A percentile compares a stretch with the other conserved stretches of the same genome.
phyloP scores from a whole-genome alignment of 78 protist genomes.

The Chrysochromulina tobinii region DNA sequence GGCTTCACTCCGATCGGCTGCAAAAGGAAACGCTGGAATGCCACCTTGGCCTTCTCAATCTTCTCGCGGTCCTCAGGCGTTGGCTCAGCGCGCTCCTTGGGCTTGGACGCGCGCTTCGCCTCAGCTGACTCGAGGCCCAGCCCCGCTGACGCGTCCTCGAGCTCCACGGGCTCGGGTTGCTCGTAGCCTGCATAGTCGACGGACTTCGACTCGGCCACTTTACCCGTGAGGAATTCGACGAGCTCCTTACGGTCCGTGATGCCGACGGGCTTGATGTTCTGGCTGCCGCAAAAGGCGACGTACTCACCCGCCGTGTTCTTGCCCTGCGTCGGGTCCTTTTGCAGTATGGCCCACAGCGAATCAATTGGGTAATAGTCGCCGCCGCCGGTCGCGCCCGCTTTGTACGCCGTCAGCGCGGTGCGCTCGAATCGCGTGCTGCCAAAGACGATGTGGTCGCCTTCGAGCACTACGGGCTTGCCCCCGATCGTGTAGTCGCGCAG shows the following conservation, averaged over 20 bases:
- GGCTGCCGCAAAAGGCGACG: not conserved
- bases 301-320: not conserved
- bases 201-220: not conserved
- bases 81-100: no score
- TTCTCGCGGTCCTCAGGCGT: no score
- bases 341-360: not conserved
- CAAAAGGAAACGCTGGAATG: no score
- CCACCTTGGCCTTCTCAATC: no score
- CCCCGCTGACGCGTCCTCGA: not conserved
- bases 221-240: not conserved
- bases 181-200: not conserved
- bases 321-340: not conserved
- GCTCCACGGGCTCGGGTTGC: not conserved
- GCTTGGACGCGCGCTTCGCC: no score
- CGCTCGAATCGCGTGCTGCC: not conserved
- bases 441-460: not conserved
- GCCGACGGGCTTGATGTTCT: not conserved
- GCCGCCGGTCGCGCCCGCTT: not conserved
- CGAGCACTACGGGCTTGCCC: not conserved
- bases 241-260: not conserved
- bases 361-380: not conserved
- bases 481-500: not conserved
- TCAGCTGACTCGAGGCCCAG: no score
- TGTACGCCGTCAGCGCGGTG: not conserved
- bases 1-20: not conserved